A percentile compares a stretch with the other conserved stretches of the same genome.
Evolutionary conservation across 139 green algal genomes (phyloP).

Genomic region (Picochlorum sp.): DNA sequence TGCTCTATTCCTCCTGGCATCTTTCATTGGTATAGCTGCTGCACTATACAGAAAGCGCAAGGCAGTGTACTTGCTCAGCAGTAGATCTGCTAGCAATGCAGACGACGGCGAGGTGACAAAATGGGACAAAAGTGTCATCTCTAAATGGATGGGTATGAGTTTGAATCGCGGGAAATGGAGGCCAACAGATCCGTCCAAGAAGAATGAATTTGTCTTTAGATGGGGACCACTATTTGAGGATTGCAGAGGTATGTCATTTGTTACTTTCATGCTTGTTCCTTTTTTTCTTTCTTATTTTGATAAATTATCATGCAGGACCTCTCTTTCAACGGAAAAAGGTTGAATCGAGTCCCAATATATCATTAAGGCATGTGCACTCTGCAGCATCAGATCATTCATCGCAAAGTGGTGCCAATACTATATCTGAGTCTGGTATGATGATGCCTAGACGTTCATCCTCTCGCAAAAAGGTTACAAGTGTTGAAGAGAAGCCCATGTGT

Average conservation of each 20-base stretch:
- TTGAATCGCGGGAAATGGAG: conserved; percentile 14
- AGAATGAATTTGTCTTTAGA: conserved; percentile 13
- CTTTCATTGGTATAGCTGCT: neutral
- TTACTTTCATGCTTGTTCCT: neutral
- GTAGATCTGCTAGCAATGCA: neutral
- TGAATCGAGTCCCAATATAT: neutral
- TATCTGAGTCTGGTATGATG: neutral
- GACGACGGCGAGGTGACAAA: neutral
- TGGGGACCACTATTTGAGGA: conserved; percentile 17
- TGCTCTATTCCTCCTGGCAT: conserved; percentile 6
- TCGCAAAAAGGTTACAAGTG: neutral
- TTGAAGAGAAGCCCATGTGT: conserved; percentile 9
- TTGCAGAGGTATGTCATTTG: conserved; percentile 5
- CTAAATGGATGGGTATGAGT: conserved; percentile 15
- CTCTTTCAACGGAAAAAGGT: conserved; percentile 2
- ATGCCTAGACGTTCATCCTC: neutral
- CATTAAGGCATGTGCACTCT: conserved; percentile 2
- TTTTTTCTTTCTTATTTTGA: neutral
- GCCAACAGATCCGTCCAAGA: neutral
- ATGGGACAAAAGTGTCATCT: conserved; percentile 8
- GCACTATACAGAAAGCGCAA: conserved; percentile 6
- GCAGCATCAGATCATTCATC: conserved; percentile 8
- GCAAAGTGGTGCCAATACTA: neutral
- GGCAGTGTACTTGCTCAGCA: conserved; percentile 11
- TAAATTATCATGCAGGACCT: conserved; percentile 6